phyloP scores from a whole-genome alignment of 257 asterid species.

The Henckelia pumila region DNA sequence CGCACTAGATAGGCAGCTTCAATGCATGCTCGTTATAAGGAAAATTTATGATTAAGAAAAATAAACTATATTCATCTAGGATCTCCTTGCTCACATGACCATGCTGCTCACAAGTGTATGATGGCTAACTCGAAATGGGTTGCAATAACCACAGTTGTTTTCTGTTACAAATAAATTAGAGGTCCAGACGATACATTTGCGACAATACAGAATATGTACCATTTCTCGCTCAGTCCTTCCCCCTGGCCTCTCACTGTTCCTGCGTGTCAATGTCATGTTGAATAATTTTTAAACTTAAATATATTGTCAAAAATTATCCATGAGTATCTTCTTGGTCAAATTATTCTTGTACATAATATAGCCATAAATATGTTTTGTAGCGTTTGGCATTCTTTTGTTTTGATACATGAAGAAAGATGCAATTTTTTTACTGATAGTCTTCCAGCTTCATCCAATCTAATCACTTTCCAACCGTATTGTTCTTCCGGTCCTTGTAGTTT shows the following conservation, averaged over 20 bases:
- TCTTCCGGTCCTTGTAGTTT: constrained; percentile 34
- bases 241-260: no score
- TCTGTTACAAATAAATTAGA: no score
- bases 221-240: no score
- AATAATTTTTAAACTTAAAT: no score
- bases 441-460: neutral
- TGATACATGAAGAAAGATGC: neutral
- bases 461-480: constrained; percentile 9
- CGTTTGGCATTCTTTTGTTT: no score
- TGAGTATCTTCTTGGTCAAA: neutral
- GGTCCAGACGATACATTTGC: no score
- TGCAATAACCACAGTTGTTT: neutral
- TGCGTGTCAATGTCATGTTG: no score
- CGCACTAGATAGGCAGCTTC: neutral
- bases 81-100: no score
- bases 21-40: neutral
- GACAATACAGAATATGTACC: no score
- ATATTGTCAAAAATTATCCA: neutral
- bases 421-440: neutral
- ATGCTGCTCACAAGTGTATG: neutral
- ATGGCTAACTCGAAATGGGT: no score
- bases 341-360: neutral
- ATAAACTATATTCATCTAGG: neutral
- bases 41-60: neutral
- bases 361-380: neutral